Base-by-base conservation (phyloP, 31 red algal species). In the Odonthalia washingtoniensis region DNA sequence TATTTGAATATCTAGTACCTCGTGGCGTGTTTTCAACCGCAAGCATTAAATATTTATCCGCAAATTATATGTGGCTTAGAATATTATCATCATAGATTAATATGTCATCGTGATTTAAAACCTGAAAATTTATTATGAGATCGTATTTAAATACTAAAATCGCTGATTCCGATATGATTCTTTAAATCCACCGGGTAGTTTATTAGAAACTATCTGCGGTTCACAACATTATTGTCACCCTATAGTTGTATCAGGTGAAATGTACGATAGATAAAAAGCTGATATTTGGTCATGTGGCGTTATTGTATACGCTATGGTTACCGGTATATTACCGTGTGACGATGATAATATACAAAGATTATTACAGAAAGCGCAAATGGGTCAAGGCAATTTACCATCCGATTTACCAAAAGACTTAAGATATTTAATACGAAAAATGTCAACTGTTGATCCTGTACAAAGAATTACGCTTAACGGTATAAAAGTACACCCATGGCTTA, bases 221-320 rank as follows among this genome's bases (percentile, higher is more conserved):
- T 96, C 94, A 31, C 94, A 94, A 57, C 97, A 99, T 78, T 99
- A 99, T 85, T 95, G 94, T 46, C 89, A 95, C 16, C 97, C 97
- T 34, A 95, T 96, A 90, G 91, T 99, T 44, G 90, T 99, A 27
- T 95, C 92, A n/a, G 97, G 97, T 77, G 97, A 99, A 35, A 92
- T 90, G 83, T 99, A 99, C 72, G 94, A 96, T 76, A 94, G 97
- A 0, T 87, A 95, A 68, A 89, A 96, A 73, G 88, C 94, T 38
- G 97, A 99, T 52, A 90, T 99, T 60, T 99, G 97, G 97, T 95
- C 92, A 14, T 99, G 94, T 66, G 97, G 97, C 40, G 97, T 99
- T 57, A 95, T 99, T 87, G 43, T 99, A 61, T 99, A 96, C 62
- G 97, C 97, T 24, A 90, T 99, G 92, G 85, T 99, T 41, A 96